Percentiles rank a stretch among this genome's conserved stretches.
Conservation (phyloP, 805 yeast genomes). For the Phaffomyces thermotolerans region DNA sequence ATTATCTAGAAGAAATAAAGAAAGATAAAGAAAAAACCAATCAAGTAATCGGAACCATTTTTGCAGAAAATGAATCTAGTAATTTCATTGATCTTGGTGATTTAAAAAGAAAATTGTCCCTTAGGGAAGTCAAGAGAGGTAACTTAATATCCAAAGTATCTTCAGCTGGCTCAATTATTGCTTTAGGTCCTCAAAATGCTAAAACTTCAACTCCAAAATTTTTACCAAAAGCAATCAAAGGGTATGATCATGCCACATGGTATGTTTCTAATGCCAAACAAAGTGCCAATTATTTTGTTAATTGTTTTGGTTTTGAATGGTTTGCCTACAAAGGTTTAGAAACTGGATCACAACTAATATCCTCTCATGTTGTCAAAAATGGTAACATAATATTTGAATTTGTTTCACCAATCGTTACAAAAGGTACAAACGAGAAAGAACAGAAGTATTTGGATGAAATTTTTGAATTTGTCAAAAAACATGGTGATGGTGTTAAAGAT, state of each 20-base stretch:
- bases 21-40: neutral
- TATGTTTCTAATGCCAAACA: constrained; percentile 69
- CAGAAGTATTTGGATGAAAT: constrained; percentile 28
- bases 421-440: constrained; percentile 16
- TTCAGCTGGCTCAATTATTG: neutral
- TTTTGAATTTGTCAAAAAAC: constrained; percentile 40
- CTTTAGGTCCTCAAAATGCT: neutral
- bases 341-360: constrained; percentile 48
- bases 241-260: constrained; percentile 64
- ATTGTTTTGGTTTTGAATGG: constrained; percentile 54
- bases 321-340: constrained; percentile 64
- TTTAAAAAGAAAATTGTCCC: neutral
- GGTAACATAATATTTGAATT: constrained; percentile 46
- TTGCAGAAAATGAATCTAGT: neutral
- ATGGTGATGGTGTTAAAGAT: constrained; percentile 81
- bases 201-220: neutral
- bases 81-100: no score
- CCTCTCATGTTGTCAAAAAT: constrained; percentile 55
- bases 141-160: neutral
- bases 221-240: constrained; percentile 16
- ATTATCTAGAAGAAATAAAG: constrained; percentile 1
- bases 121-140: neutral
- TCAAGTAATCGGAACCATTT: constrained; percentile 1
- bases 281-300: constrained; percentile 46
- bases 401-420: constrained; percentile 29